phyloP scores from a whole-genome alignment of 805 yeast genomes.

The Candida gorgasii region DNA sequence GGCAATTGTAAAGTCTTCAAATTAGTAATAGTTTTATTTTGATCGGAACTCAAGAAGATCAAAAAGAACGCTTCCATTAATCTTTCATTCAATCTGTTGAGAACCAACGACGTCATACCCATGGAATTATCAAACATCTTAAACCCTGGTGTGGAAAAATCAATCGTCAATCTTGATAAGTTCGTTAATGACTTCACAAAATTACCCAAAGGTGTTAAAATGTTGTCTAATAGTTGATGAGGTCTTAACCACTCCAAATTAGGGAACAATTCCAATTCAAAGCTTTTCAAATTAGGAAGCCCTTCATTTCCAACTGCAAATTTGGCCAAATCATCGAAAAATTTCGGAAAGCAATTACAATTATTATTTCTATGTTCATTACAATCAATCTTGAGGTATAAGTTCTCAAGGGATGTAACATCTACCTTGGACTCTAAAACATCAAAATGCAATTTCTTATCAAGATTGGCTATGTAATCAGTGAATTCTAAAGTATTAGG shows the following conservation, averaged over 20 bases:
- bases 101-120: conserved; percentile 28
- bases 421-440: conserved; percentile 26
- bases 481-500: conserved; percentile 4
- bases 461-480: conserved; percentile 13
- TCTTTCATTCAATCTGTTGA: conserved; percentile 34
- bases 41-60: conserved; percentile 20
- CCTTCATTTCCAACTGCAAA: conserved; percentile 25
- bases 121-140: conserved; percentile 36
- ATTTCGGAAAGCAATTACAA: conserved; percentile 30
- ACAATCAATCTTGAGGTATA: conserved; percentile 34
- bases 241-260: conserved; percentile 38
- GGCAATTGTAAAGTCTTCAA: conserved; percentile 30
- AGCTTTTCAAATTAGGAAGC: conserved; percentile 29
- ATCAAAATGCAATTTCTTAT: conserved; percentile 23
- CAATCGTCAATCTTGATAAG: conserved; percentile 27
- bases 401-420: conserved; percentile 20
- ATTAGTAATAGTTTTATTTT: conserved; percentile 13
- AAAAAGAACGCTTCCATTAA: conserved; percentile 38
- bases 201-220: conserved; percentile 32
- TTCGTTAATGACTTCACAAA: conserved; percentile 26
- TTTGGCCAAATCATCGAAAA: conserved; percentile 27
- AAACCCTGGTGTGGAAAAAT: conserved; percentile 36
- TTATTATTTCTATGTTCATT: conserved; percentile 22
- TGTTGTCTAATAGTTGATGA: conserved; percentile 30
- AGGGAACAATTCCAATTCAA: conserved; percentile 33